phyloP scores from a whole-genome alignment of 2,329 filamentous ascomycete genomes.

The Fusarium sp. region DNA sequence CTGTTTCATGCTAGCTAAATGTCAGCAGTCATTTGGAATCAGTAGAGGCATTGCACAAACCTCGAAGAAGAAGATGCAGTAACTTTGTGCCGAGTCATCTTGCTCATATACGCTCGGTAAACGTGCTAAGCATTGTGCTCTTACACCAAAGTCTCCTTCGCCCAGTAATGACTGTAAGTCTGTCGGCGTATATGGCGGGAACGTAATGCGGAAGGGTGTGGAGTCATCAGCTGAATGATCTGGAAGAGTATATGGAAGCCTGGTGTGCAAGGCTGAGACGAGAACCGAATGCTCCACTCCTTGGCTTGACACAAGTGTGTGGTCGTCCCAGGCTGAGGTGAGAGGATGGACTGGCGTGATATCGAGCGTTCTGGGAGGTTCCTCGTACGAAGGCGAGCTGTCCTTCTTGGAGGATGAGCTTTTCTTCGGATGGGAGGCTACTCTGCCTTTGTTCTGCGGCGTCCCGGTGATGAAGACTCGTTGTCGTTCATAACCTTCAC shows the following conservation, averaged over 20 bases:
- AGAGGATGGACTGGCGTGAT: constrained; percentile 53
- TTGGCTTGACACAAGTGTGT: constrained; percentile 52
- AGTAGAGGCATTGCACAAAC: constrained; percentile 47
- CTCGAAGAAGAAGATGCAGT: constrained; percentile 65
- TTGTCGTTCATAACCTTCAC: constrained; percentile 70
- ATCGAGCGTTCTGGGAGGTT: constrained; percentile 33
- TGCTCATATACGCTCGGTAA: constrained; percentile 48
- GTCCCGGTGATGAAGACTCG: constrained; percentile 73
- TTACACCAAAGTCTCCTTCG: constrained; percentile 53
- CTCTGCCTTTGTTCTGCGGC: constrained; percentile 62
- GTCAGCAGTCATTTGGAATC: constrained; percentile 15
- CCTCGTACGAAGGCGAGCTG: constrained; percentile 40
- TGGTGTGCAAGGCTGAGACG: constrained; percentile 58
- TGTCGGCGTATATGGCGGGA: constrained; percentile 52
- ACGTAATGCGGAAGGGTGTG: constrained; percentile 49
- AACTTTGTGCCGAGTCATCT: constrained; percentile 49
- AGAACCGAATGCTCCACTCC: constrained; percentile 52
- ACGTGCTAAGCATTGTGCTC: constrained; percentile 56
- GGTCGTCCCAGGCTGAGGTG: constrained; percentile 62
- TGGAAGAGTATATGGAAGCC: constrained; percentile 49
- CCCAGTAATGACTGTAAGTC: constrained; percentile 50
- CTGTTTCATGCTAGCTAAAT: constrained; percentile 56
- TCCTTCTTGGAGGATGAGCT: constrained; percentile 48
- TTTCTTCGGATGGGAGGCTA: constrained; percentile 65
- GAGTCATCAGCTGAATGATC: constrained; percentile 34